Base-by-base conservation (phyloP, 306 rosid genomes). In the Vigna radiata region DNA sequence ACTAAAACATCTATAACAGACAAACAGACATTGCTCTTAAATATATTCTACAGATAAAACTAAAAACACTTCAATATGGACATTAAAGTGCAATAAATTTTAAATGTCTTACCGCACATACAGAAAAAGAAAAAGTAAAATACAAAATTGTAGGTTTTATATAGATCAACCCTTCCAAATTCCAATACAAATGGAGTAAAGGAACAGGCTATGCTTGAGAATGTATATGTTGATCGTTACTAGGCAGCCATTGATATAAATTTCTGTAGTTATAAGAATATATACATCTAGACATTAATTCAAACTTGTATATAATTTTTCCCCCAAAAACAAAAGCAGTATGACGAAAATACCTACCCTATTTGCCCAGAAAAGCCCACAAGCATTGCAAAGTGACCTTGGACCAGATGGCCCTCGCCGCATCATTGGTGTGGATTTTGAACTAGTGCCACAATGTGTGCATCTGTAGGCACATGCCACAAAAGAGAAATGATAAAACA, bases 381-480 rank as follows among this genome's bases (percentile, higher is more conserved):
- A 94, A 27, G 98, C 98, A 75, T 94, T 94, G 89, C 98, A 94
- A 44, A 94, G 97, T 72, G 98, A 86, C 76, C 98, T 88, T 21
- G 97, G 97, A 73, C 98, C 98, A 79, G 94, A 75, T 67, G 98
- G 98, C 25, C 98, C 98, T 13, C 98, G 90, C 84, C 98, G 94
- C 98, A 94, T 94, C 98, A 94, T 94, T 66, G 98, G 98, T 31
- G 98, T 94, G 27, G 86, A 83, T 83, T 91, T 91, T 53, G 97
- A 91, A 83, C 97, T 94, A 81, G 43, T 84, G 84, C 98, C 97
- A 31, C 98, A 94, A 65, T 94, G 95, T 1, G 87, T 87, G 66
- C 98, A 94, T 77, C 98, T 94, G 79, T 68, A 87, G 25, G 78
- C 61, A 77, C 60, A 77, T 15, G 67, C 72, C 85, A 56, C 81